Conservation (phyloP, 257 asterid genomes). For the Craterostigma plantagineum region DNA sequence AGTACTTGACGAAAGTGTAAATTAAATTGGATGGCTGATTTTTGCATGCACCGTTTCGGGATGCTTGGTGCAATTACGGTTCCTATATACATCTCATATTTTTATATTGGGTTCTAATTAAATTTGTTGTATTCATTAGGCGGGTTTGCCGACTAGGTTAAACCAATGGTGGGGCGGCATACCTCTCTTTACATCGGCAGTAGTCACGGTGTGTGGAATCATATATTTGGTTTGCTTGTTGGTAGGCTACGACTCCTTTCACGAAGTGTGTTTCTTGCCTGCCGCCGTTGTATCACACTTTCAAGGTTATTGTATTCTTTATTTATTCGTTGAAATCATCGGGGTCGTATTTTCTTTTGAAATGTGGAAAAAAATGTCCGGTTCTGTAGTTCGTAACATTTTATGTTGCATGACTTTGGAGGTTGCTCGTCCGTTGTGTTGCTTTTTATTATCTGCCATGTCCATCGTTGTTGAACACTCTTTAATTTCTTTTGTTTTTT, state of each 20-base stretch:
- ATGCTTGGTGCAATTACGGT: too few species aligned
- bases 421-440: not conserved
- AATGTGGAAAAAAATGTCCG: not conserved
- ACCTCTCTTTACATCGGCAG: conserved; percentile 64
- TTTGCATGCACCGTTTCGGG: too few species aligned
- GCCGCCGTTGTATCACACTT: conserved; percentile 65
- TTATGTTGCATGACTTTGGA: too few species aligned
- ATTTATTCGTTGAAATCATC: not conserved
- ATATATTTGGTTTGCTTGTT: conserved; percentile 72
- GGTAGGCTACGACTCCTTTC: conserved; percentile 80
- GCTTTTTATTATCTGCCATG: not conserved
- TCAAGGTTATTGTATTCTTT: conserved; percentile 38
- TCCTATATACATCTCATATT: not conserved
- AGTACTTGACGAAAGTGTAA: too few species aligned
- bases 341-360: not conserved
- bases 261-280: conserved; percentile 88
- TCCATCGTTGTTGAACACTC: conserved; percentile 1
- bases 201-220: conserved; percentile 56
- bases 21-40: too few species aligned
- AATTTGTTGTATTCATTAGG: conserved; percentile 24
- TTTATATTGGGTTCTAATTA: conserved; percentile 1
- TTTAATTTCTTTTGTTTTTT: conserved; percentile 7
- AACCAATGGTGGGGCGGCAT: conserved; percentile 95
- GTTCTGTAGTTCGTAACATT: not conserved
- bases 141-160: conserved; percentile 67